phyloP scores from a whole-genome alignment of 768 basidiomycete genomes.

The Podaxis pistillaris region DNA sequence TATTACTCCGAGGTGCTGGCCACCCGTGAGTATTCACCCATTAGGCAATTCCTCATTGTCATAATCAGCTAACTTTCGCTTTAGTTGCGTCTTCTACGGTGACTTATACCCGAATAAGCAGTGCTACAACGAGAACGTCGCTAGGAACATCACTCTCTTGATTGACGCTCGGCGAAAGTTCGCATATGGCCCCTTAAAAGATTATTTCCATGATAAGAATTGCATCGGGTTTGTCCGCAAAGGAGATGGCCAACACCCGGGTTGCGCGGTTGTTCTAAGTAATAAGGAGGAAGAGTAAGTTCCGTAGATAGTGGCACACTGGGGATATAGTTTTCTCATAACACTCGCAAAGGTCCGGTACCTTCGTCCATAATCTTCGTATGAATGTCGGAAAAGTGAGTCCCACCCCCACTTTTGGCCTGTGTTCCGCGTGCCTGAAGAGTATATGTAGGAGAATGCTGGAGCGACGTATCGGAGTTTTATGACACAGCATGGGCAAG shows the following conservation, averaged over 20 bases:
- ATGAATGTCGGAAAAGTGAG: slow-evolving; percentile 69
- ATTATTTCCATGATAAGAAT: slow-evolving; percentile 55
- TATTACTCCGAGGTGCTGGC: slow-evolving; percentile 66
- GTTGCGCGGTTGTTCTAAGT: slow-evolving; percentile 73
- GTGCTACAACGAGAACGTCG: slow-evolving; percentile 55
- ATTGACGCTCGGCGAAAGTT: slow-evolving; percentile 61
- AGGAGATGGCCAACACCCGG: slow-evolving; percentile 52
- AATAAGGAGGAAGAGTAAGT: slow-evolving; percentile 47
- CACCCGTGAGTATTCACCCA: slow-evolving; percentile 58
- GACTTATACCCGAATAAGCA: slow-evolving; percentile 75
- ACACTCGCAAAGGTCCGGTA: slow-evolving; percentile 24
- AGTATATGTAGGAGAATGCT: slow-evolving; percentile 30
- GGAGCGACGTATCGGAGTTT: slow-evolving; percentile 44
- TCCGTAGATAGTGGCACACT: background rate
- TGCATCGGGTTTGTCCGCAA: slow-evolving; percentile 77
- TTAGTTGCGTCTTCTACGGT: slow-evolving; percentile 85
- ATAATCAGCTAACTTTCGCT: background rate
- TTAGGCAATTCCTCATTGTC: background rate
- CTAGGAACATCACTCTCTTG: slow-evolving; percentile 50
- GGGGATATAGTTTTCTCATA: background rate
- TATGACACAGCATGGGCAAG: slow-evolving; percentile 42
- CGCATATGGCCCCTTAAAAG: slow-evolving; percentile 63
- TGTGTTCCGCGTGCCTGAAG: slow-evolving; percentile 10
- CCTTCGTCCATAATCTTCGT: slow-evolving; percentile 44
- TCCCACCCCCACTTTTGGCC: slow-evolving; percentile 13